Percentiles rank a stretch among this genome's conserved stretches.
phyloP scores from a whole-genome alignment of 2,329 filamentous ascomycete species.

The Ceratocystis eucalypticola region DNA sequence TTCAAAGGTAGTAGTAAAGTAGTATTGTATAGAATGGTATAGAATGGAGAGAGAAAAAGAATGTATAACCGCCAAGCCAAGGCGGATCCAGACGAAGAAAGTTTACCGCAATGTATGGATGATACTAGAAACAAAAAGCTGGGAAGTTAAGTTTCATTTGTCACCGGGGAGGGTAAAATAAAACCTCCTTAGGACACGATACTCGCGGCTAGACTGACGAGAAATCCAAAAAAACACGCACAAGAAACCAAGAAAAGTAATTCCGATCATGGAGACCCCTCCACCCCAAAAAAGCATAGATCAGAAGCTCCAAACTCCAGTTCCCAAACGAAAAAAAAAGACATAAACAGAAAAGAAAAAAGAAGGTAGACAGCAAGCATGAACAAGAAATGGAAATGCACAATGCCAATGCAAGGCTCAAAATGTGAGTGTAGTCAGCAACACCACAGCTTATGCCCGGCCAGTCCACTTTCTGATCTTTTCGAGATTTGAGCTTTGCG shows the following conservation, averaged over 20 bases:
- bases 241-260: neutral
- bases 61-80: neutral
- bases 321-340: constrained; percentile 13
- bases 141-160: neutral
- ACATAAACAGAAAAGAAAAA: constrained; percentile 5
- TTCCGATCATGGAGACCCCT: constrained; percentile 13
- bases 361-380: neutral
- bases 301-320: constrained; percentile 2
- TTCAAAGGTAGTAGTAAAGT: neutral
- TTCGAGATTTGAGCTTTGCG: constrained; percentile 22
- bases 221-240: neutral
- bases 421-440: no score
- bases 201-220: neutral
- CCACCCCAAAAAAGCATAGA: constrained; percentile 10
- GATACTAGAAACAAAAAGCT: neutral
- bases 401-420: neutral
- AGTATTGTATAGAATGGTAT: no score
- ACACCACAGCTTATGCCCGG: constrained; percentile 18
- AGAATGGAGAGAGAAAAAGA: neutral
- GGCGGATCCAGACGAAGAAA: neutral
- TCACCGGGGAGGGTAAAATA: neutral
- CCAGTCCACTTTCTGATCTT: constrained; percentile 38
- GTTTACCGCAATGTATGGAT: neutral
- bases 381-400: neutral
- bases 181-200: neutral